Evolutionary conservation across 2,329 filamentous ascomycete genomes (phyloP).

Genomic region (Paraphoma sp.): DNA sequence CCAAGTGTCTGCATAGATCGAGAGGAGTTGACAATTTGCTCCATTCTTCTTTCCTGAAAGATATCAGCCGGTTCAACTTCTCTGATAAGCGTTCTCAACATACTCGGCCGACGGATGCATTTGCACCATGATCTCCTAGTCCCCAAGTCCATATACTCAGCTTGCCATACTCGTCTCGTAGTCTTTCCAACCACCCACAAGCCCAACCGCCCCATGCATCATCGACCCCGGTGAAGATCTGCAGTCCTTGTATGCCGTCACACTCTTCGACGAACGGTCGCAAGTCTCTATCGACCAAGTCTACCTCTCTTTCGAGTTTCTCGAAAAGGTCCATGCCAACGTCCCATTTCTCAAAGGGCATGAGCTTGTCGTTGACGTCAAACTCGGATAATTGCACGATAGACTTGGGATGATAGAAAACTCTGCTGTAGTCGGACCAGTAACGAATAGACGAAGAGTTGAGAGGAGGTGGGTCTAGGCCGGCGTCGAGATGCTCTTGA

Average conservation of each 20-base stretch:
- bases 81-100: constrained; percentile 25
- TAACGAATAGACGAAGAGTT: constrained; percentile 79
- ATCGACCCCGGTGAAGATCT: constrained; percentile 63
- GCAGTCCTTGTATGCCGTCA: constrained; percentile 88
- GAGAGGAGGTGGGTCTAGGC: constrained; percentile 68
- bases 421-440: constrained; percentile 94
- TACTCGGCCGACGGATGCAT: constrained; percentile 48
- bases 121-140: constrained; percentile 64
- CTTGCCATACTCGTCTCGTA: constrained; percentile 92
- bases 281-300: constrained; percentile 86
- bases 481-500: constrained; percentile 78
- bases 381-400: constrained; percentile 83
- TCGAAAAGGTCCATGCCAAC: constrained; percentile 48
- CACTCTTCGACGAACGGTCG: constrained; percentile 90
- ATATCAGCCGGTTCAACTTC: constrained; percentile 15
- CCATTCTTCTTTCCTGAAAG: constrained; percentile 64
- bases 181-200: constrained; percentile 61
- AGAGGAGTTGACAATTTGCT: constrained; percentile 76
- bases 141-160: constrained; percentile 87
- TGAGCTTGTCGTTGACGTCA: constrained; percentile 78
- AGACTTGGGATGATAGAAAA: constrained; percentile 91
- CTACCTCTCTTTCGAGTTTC: constrained; percentile 63
- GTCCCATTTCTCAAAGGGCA: constrained; percentile 78
- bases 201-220: constrained; percentile 59
- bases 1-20: constrained; percentile 73